Base-by-base conservation (phyloP, 441 rosid genomes). In the Populus trichocarpa region DNA sequence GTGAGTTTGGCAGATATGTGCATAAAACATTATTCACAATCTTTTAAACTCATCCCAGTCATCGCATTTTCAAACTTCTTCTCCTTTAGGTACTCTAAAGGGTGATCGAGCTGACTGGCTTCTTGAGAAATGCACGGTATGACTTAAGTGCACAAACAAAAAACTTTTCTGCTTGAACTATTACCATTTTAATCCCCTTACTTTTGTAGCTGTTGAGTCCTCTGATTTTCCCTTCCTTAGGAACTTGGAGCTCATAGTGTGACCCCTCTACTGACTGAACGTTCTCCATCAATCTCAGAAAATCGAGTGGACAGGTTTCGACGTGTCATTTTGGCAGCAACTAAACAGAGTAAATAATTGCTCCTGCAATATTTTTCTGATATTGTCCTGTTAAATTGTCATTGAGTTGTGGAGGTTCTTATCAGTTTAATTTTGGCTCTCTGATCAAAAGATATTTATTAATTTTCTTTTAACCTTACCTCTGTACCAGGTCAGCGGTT, bases 101-200 rank as follows among this genome's bases (percentile, higher is more conserved):
- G 98, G 99, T 33, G 98, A 97, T 82, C 87, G 95, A 75, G 96
- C 94, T 70, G 98, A 92, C 36, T 95, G 98, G 99, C 92, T 95
- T 57, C 85, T 95, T 67, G 97, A 95, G 87, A 95, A 92, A 89
- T 95, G 97, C 83, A 87, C 96, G 0, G 99, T 93, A 87, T 53
- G 93, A 85, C 28, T 81, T 35, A 12, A 74, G 11, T 63, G 71
- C 33, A 35, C 66, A 67, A 25, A 30, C 23, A 32, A 38, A 33
- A 53, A 23, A 53, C 22, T 76, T 40, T 25, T 80, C n/a, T 83
- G 12, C 22, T 42, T 42, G 50, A 73, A 7, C 18, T 7, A 68
- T 9, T 23, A 76, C 23, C 6, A 46, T 18, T 65, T 32, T 38
- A 30, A 30, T 30, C 40, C 4, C 16, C 76, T 70, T 59, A 8